Base-by-base conservation (phyloP, 345 rosid genomes). In the Fremontodendron californicum region DNA sequence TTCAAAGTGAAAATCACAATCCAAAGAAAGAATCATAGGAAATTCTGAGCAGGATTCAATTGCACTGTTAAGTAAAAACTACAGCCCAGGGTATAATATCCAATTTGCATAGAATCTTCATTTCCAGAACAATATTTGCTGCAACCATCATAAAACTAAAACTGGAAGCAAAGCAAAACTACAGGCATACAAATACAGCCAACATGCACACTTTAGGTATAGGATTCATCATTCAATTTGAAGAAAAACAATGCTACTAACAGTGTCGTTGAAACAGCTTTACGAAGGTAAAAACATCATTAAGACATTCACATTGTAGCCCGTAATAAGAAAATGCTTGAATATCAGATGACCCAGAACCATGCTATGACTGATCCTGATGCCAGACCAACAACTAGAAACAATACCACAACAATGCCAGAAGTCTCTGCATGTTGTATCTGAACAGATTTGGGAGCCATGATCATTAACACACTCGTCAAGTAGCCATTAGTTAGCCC, bases 401-500 rank as follows among this genome's bases (percentile, higher is more conserved):
- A 95, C 83, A 95, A 43, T 35, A 95, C 96, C 42, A 85, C 86
- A 70, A 95, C 99, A 8, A 86, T 92, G 37, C 96, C 98, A 4
- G 98, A 97, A 10, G 93, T 92, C 87, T 95, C 98, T 0, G 99
- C 83, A 2, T 92, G 96, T 73, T 88, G 93, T 60, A 92, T n/a
- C 12, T 76, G 87, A 60, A 96, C 94, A 13, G 87, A 80, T 76
- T 90, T 96, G 8, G 99, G 97, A 72, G 93, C 93, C 76, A 87
- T 60, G 77, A 96, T 96, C 92, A 96, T 85, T 90, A 92, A 79
- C 6, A 92, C 92, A 33, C 99, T 96, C 0, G 97, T 91, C 83
- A 92, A 83, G 80, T 93, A 96, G 39, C 99, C 96, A 13, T 92
- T 96, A 6, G 93, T 90, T 15, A 96, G 89, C 57, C 97, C 98